A percentile compares a stretch with the other conserved stretches of the same genome.
These are phyloP conservation scores for Quillaja saponaria DNA, from an alignment of 306 rosid species.

Conservation along the genomic window DNA sequence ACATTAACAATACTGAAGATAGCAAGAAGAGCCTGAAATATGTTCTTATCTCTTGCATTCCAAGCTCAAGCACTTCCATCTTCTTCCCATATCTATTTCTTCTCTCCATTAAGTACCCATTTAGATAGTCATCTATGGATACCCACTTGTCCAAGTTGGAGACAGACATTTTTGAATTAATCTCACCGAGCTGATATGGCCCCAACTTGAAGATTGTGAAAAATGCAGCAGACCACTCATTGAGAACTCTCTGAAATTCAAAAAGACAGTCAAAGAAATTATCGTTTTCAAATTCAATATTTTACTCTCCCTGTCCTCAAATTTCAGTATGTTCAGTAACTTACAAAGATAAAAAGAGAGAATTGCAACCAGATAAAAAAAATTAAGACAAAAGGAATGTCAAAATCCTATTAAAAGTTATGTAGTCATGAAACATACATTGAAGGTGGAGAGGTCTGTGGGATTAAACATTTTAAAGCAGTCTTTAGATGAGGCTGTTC, in stretches of 20 bases:
- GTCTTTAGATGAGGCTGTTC: conserved; percentile 70
- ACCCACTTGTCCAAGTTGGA: conserved; percentile 63
- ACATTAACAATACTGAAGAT: conserved; percentile 77
- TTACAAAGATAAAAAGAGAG: background rate
- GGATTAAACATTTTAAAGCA: conserved; percentile 99
- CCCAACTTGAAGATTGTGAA: conserved; percentile 79
- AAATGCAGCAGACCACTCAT: conserved; percentile 90
- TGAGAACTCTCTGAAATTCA: conserved; percentile 75
- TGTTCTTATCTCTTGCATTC: conserved; percentile 97
- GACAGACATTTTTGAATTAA: conserved; percentile 39
- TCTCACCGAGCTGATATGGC: conserved; percentile 53
- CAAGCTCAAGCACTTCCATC: conserved; percentile 91
- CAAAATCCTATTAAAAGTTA: conserved; percentile 12
- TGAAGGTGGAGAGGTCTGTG: conserved; percentile 57
- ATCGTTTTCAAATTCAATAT: conserved; percentile 16
- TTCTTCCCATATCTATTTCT: conserved; percentile 94
- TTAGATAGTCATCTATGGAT: conserved; percentile 91
- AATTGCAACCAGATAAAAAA: conserved; percentile 4
- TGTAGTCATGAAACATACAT: conserved; percentile 49
- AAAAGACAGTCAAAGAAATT: conserved; percentile 21
- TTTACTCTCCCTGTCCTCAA: conserved; percentile 5
- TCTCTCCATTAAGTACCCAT: conserved; percentile 90
- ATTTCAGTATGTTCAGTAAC: conserved; percentile 5
- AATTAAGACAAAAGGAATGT: conserved; percentile 7
- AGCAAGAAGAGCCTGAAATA: conserved; percentile 93